These are phyloP conservation scores for Suillus lakei DNA, from an alignment of 768 basidiomycete genomes.

Conservation along the genomic window DNA sequence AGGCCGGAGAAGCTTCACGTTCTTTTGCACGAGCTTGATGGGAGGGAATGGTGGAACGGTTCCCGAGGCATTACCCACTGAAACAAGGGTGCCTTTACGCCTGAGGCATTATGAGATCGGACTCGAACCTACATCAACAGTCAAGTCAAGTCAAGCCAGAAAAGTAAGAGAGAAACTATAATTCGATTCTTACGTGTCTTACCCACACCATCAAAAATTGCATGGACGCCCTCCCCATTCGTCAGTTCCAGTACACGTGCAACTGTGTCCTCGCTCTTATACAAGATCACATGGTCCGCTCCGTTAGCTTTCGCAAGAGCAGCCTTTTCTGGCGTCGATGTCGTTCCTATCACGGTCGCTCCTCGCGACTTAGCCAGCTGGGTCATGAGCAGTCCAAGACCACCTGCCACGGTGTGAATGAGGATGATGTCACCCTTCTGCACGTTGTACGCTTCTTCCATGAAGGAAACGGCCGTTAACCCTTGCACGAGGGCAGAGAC, in stretches of 20 bases:
- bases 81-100: conserved; percentile 89
- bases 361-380: conserved; percentile 77
- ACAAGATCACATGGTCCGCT: conserved; percentile 87
- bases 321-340: conserved; percentile 85
- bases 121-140: conserved; percentile 59
- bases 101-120: conserved; percentile 80
- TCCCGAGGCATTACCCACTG: conserved; percentile 92
- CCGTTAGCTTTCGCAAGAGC: conserved; percentile 78
- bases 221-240: conserved; percentile 81
- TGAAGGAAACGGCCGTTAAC: conserved; percentile 75
- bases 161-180: too few species aligned
- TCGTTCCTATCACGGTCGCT: conserved; percentile 92
- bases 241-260: conserved; percentile 76
- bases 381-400: conserved; percentile 71
- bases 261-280: conserved; percentile 75
- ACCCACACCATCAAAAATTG: conserved; percentile 94
- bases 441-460: conserved; percentile 86
- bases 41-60: conserved; percentile 76
- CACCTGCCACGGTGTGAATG: conserved; percentile 92
- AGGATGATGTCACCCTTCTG: conserved; percentile 80
- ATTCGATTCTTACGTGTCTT: conserved; percentile 74
- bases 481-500: conserved; percentile 77
- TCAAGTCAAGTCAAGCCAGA: conserved; percentile 12
- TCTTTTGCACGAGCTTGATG: conserved; percentile 78
- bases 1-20: conserved; percentile 79